These are phyloP conservation scores for Scheffersomyces stipitis DNA, from an alignment of 805 yeast genomes.

Conservation along the genomic window DNA sequence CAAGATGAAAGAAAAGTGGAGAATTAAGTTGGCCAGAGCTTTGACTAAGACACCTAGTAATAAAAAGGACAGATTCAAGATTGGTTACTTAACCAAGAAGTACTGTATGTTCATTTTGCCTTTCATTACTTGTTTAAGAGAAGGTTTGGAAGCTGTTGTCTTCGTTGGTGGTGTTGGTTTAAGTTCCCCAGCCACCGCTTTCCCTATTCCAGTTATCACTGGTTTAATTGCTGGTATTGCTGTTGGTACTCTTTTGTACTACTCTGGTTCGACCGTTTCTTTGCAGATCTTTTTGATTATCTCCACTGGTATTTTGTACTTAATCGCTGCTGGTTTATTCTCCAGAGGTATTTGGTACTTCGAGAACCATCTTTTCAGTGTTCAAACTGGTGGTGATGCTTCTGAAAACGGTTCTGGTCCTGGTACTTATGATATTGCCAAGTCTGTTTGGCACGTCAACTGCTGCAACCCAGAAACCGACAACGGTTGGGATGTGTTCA, in stretches of 20 bases:
- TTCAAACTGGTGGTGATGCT: conserved; percentile 24
- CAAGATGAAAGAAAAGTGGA: conserved; percentile 30
- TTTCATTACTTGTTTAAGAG: conserved; percentile 87
- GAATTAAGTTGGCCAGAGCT: conserved; percentile 27
- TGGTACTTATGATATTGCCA: conserved; percentile 23
- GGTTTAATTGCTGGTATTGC: conserved; percentile 22
- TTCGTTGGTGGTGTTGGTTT: conserved; percentile 96
- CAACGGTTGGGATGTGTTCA: conserved; percentile 27
- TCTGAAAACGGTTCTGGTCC: conserved; percentile 26
- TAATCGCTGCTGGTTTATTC: conserved; percentile 25
- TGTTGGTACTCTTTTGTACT: conserved; percentile 21
- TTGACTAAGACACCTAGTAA: conserved; percentile 14
- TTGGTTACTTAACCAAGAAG: conserved; percentile 61
- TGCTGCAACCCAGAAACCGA: conserved; percentile 26
- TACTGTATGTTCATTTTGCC: conserved; percentile 90
- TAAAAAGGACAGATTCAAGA: conserved; percentile 29
- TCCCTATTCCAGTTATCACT: conserved; percentile 23
- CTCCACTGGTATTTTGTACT: conserved; percentile 25
- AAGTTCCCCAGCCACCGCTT: conserved; percentile 23
- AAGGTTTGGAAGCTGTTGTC: conserved; percentile 95
- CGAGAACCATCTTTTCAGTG: conserved; percentile 14
- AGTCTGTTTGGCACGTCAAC: conserved; percentile 27
- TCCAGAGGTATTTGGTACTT: conserved; percentile 25
- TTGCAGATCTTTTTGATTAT: conserved; percentile 23
- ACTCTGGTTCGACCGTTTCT: conserved; percentile 21